Evolutionary conservation across 2,329 filamentous ascomycete species (phyloP).

Genomic region (Alternaria sp.): DNA sequence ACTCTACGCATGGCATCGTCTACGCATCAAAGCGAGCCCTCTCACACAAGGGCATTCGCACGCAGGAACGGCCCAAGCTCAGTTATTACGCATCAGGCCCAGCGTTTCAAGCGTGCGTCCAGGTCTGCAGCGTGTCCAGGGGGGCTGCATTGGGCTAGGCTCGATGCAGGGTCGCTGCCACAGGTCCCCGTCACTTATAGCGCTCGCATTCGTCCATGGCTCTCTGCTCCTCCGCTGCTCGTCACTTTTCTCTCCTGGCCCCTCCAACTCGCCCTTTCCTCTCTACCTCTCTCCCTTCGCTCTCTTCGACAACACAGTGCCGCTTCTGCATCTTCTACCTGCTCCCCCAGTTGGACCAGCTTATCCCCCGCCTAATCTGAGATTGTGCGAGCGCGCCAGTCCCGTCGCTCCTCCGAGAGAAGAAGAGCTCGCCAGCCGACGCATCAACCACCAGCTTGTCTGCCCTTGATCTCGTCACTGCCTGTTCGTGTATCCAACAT

Average conservation of each 20-base stretch:
- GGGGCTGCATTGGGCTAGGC: constrained; percentile 16
- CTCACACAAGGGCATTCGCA: constrained; percentile 6
- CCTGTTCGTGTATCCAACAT: constrained; percentile 36
- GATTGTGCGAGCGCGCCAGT: constrained; percentile 47
- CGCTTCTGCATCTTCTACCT: constrained; percentile 50
- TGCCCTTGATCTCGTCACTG: constrained; percentile 36
- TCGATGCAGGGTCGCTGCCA: constrained; percentile 22
- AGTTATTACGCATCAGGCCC: constrained; percentile 31
- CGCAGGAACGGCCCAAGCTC: constrained; percentile 28
- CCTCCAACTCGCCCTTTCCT: constrained; percentile 58
- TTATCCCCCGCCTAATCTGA: constrained; percentile 41
- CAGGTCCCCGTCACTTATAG: constrained; percentile 30
- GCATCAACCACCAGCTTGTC: constrained; percentile 24
- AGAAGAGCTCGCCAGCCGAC: constrained; percentile 40
- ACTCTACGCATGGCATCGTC: background rate
- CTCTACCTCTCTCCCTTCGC: constrained; percentile 46
- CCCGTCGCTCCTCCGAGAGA: constrained; percentile 46
- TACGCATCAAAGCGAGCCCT: constrained; percentile 6
- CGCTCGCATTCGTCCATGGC: constrained; percentile 22
- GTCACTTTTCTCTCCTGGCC: constrained; percentile 44
- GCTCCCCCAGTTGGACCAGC: constrained; percentile 42
- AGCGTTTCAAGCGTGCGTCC: constrained; percentile 34
- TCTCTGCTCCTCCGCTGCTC: constrained; percentile 66
- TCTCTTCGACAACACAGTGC: constrained; percentile 38
- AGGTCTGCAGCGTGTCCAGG: constrained; percentile 18